A percentile compares a stretch with the other conserved stretches of the same genome.
Evolutionary conservation across 169 alveolate species (phyloP).

Genomic region (Plasmodium blacklocki): DNA sequence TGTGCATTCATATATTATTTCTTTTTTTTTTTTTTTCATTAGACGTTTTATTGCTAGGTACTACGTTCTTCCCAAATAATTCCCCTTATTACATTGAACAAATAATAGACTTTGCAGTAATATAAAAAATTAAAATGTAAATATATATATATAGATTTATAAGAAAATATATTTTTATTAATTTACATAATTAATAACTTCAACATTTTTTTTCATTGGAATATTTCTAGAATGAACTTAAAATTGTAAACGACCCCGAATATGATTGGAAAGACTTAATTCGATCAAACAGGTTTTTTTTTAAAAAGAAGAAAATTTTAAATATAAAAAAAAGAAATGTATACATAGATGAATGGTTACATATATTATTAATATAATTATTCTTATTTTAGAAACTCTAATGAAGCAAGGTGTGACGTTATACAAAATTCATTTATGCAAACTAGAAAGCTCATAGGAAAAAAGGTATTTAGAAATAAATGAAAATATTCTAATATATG

Average conservation of each 20-base stretch:
- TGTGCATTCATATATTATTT: not conserved
- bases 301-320: not conserved
- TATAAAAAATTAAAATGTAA: not conserved
- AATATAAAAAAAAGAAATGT: not conserved
- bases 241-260: conserved; percentile 76
- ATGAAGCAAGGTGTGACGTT: conserved; percentile 76
- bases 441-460: conserved; percentile 63
- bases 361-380: not conserved
- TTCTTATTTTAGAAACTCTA: conserved; percentile 46
- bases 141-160: not conserved
- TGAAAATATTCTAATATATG: not conserved
- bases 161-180: not conserved
- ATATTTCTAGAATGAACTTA: conserved; percentile 64
- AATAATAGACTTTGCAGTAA: conserved; percentile 72
- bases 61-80: conserved; percentile 57
- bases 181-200: not conserved
- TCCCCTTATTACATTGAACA: conserved; percentile 71
- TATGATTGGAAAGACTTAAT: conserved; percentile 78
- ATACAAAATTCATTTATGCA: conserved; percentile 76
- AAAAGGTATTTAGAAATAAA: conserved; percentile 40
- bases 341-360: not conserved
- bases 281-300: conserved; percentile 72
- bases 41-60: conserved; percentile 63
- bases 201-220: not conserved
- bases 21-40: not conserved